These are phyloP conservation scores for Penicillium goetzii DNA, from an alignment of 495 filamentous ascomycete species.

Conservation along the genomic window DNA sequence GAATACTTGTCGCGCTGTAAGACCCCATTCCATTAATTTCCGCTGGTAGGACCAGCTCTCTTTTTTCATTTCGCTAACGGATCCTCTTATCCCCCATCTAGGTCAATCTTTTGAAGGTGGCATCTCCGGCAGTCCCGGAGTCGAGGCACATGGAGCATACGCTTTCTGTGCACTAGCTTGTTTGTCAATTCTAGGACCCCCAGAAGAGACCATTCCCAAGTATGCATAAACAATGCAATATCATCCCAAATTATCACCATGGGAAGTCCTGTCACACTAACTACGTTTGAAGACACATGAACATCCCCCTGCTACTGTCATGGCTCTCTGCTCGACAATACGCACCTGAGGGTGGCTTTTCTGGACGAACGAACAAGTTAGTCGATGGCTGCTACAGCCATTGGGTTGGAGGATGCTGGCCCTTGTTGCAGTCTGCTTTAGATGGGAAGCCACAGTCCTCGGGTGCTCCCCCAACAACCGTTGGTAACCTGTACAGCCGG, in stretches of 20 bases:
- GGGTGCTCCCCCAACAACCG: constrained; percentile 25
- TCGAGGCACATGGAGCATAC: constrained; percentile 94
- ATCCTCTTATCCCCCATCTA: constrained; percentile 46
- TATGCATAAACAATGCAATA: constrained; percentile 38
- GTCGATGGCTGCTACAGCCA: constrained; percentile 98
- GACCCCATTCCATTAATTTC: constrained; percentile 22
- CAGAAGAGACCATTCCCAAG: constrained; percentile 68
- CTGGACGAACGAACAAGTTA: constrained; percentile 95
- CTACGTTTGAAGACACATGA: constrained; percentile 62
- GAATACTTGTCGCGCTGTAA: constrained; percentile 84
- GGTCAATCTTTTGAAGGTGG: constrained; percentile 95
- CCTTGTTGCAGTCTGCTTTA: constrained; percentile 81
- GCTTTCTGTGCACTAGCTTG: constrained; percentile 92
- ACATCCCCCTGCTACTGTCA: constrained; percentile 73
- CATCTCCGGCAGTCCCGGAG: constrained; percentile 77
- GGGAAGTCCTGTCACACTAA: constrained; percentile 23
- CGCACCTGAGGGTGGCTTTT: constrained; percentile 87
- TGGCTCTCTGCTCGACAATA: constrained; percentile 92
- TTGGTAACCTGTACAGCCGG: constrained; percentile 70
- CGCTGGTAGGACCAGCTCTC: not conserved
- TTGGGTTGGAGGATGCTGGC: constrained; percentile 95
- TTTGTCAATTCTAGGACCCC: constrained; percentile 79
- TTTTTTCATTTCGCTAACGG: not conserved
- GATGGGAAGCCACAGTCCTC: constrained; percentile 47
- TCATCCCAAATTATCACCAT: not conserved